Evolutionary conservation across 2,329 filamentous ascomycete genomes (phyloP), one percentile per base, ranked within the genome.

Genomic region (Scopulariopsis brevicaulis): DNA sequence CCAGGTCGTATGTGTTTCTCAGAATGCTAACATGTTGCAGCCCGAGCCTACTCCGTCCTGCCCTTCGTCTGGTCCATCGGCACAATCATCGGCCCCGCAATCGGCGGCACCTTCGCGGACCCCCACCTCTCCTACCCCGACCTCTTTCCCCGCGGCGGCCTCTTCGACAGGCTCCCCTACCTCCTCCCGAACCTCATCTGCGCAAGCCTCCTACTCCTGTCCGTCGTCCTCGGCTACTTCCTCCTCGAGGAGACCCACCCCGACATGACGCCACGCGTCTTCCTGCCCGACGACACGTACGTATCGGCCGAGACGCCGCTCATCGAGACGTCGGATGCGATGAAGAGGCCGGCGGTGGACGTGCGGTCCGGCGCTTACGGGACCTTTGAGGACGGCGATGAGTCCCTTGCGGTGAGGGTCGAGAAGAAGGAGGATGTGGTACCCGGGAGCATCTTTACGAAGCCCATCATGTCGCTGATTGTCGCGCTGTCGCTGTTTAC

Each of bases 61-160:
- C 92, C 92, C 0, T 96, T 96, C 67, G 87, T 96, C 8, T 96
- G 92, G 91, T 87, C 82, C 53, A 85, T 96, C 56, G 92, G 92
- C 25, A 95, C 90, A 11, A 96, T 96, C 62, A 79, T 96, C 57
- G 92, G 92, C 0, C 89, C 92, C 61, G 89, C 87, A 6, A 90
- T 96, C 63, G 93, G 93, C 60, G 93, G 93, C 37, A 83, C 87
- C 58, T 90, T 96, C 68, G 88, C 91, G 60, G 85, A 90, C 63
- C 92, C 93, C 28, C 81, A 85, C 61, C 75, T 82, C 40, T 84
- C 84, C 22, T 96, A 88, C 70, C 91, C 93, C 22, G 73, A 77
- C 28, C 52, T 82, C 1, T 94, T 96, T 66, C 83, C 86, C 51
- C 66, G 74, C 20, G 77, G 80, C 58, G 82, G 86, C 59, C 65